Evolutionary conservation across 2,329 filamentous ascomycete genomes (phyloP), one percentile per base, ranked within the genome.

Genomic region (Diatrype stigma): DNA sequence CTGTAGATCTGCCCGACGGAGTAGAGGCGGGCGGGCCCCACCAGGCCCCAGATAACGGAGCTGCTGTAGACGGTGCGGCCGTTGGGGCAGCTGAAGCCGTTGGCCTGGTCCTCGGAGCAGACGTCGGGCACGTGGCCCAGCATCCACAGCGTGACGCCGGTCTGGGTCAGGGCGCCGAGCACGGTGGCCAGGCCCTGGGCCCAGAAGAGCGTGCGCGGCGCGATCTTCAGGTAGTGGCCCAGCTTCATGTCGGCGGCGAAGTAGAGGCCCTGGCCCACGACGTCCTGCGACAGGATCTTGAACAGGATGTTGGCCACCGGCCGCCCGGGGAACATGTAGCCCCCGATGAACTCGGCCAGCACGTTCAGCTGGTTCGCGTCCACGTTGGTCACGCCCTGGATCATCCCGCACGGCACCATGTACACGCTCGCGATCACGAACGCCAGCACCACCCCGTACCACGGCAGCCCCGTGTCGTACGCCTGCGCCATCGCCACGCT

Each of bases 251-350:
- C 84, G 63, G 84, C 80, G 5, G 76, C 73, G 64, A 87, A 87
- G 64, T 80, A 83, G 46, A 86, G 72, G 0, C 81, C 84, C 64
- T 87, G 82, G 16, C 74, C 74, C 81, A 87, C 86, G 68, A 76
- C 82, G 50, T 87, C 80, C 63, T 86, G 87, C 47, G 84, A 83
- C 60, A 86, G 89, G 54, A 84, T 87, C 69, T 89, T 89, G 73
- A 89, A 89, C 71, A 89, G 78, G 85, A 90, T 90, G 78, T 89
- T 85, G 45, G 85, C 85, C 53, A 89, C 74, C 2, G 86, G 86
- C 3, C 78, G 77, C 23, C 86, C 86, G 0, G 86, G 86, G 46
- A 86, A 79, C 75, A 89, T 85, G 67, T 89, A 89, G 6, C 86
- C 86, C 53, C 86, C 78, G 53, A 90, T 78, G 60, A 86, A 87